Base-by-base conservation (phyloP, 371 early-diverging fungal species). In the Fennellomyces sp. region DNA sequence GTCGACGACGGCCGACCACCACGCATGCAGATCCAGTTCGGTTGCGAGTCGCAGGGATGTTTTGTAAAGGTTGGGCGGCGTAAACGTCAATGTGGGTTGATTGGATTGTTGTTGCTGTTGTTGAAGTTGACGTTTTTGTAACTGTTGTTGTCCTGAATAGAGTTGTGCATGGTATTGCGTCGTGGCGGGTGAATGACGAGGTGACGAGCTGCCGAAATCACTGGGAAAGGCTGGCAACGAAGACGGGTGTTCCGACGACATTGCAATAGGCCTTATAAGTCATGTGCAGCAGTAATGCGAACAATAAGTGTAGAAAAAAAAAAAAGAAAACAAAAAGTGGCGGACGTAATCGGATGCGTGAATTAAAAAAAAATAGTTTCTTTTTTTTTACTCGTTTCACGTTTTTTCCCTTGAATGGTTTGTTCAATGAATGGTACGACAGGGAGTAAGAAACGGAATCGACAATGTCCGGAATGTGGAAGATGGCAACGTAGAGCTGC, bases 151-250 rank as follows among this genome's bases (percentile, higher is more conserved):
- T 1, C 69, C 74, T 12, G 76, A 76, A 60, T 67, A 76, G 12
- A 76, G 57, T 29, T 74, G 76, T 29, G 81, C 81, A 60, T 81
- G 78, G 54, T 81, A 77, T 52, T 81, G 67, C n/a, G 72, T 67
- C 17, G 73, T 78, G 6, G 75, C 71, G 19, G 69, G 68, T 11
- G 62, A 54, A 52, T 50, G 42, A 41, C 45, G 23, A 35, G 21
- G 15, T 28, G 61, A 38, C 48, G 61, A 31, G 8, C 15, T 52
- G 41, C 31, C 45, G 6, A 23, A 8, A 19, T 54, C 28, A 0
- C 27, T 47, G 23, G 8, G 41, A 17, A 13, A 45, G 19, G 49
- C 15, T 21, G 61, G 55, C 35, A 61, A 47, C 23, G 61, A 61
- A 48, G 61, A 55, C 50, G 61, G 42, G 41, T 35, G 28, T 61